Evolutionary conservation across 805 yeast species (phyloP), one percentile per base, ranked within the genome.

Genomic region (Candida boidinii): DNA sequence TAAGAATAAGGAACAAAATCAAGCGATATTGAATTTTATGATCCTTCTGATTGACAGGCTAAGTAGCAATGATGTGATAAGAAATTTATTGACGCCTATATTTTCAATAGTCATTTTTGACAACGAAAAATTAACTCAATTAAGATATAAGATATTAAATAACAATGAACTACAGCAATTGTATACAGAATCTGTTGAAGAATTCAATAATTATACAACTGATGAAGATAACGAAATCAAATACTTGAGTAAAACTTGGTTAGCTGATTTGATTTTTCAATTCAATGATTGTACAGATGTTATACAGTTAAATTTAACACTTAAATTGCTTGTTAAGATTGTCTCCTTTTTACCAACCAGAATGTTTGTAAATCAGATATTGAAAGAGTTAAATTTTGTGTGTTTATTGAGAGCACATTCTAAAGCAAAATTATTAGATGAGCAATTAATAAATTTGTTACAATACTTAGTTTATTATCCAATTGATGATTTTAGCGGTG

Each of bases 341-440:
- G 31, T 66, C 6, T 62, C 70, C 3, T 66, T 60, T 33, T 41
- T 62, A 6, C 68, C 70, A 0, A 58, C 70, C 0, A 49, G 73
- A 35, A 43, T 58, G 29, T 66, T 51, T 30, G 31, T 54, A 5
- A 56, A 51, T 33, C 38, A 56, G 0, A 23, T 66, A 3, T 20
- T 66, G 20, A 48, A 49, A 12, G 53, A 54, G 15, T 13, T 38
- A 16, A 46, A 48, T 29, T 44, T 60, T 17, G n/a, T 46, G 6
- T 41, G 53, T 2, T 26, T 20, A 7, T 15, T 35, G 4, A n/a
- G 19, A 3, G 3, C 15, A 31, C 8, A 10, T 50, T 10, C 28
- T 29, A 25, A 5, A 15, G 5, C 28, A 36, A 12, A 23, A 26
- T 14, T 14, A 15, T 24, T 42, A 31, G 26, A 26, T 2, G 19